Evolutionary conservation across 2,329 filamentous ascomycete species (phyloP), one percentile per base, ranked within the genome.

Genomic region (Fusarium succisae): DNA sequence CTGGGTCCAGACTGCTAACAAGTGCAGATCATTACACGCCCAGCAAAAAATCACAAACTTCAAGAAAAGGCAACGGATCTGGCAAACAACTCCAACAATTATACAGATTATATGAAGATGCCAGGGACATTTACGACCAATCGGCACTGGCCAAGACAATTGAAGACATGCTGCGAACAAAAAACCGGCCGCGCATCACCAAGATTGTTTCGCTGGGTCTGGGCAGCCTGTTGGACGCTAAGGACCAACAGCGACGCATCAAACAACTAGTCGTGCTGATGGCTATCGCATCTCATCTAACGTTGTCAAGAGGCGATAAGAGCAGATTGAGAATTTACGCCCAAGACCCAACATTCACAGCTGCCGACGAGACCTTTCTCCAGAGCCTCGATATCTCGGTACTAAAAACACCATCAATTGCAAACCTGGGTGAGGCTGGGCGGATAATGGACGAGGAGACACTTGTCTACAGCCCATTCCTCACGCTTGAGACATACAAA

Each of bases 391-490:
- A 76, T 1, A 63, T 78, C 8, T 48, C 47, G 8, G 64, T 78
- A 1, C 51, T 78, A 1, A 73, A 65, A 24, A 78, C 76, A 32
- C 69, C 73, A 30, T 73, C 74, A 1, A 56, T 67, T 10, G 70
- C 63, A 0, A 55, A 76, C 13, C 14, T 78, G 17, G 76, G 76
- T 2, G 76, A 78, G 24, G 76, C 76, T 3, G 72, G 74, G 6
- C 54, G 35, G 13, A 61, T 78, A 37, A 76, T 78, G 18, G 57
- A 78, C 9, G 51, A 55, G 8, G 66, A 78, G 35, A 77, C 76
- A 1, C 64, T 78, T n/a, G 50, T 78, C 8, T 78, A 77, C 51
- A 76, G 75, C 38, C 76, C 76, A 4, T 78, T 78, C 37, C 73
- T 78, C n/a, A 78, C 76, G 0, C 69, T 77, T 13, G 72, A 69